Evolutionary conservation across 2,329 filamentous ascomycete species (phyloP).

Genomic region (Verticillium isaacii): DNA sequence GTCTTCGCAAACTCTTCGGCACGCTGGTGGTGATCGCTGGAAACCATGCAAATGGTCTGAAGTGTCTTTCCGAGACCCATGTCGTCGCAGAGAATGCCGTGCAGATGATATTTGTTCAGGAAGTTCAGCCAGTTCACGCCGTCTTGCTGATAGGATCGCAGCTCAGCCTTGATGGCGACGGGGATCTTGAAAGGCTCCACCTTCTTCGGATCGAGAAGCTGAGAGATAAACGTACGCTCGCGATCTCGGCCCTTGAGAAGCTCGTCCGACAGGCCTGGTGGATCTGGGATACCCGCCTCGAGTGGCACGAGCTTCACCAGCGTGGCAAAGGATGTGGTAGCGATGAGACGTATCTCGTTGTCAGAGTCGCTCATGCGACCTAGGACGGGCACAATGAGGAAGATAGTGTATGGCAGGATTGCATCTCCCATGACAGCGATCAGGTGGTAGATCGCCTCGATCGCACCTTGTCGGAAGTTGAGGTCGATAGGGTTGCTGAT

Average conservation of each 20-base stretch:
- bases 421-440: slow-evolving; percentile 97
- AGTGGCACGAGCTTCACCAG: slow-evolving; percentile 95
- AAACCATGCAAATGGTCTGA: slow-evolving; percentile 96
- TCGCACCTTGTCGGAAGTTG: slow-evolving; percentile 84
- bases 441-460: slow-evolving; percentile 92
- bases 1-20: slow-evolving; percentile 87
- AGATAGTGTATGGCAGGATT: slow-evolving; percentile 96
- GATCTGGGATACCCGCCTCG: slow-evolving; percentile 95
- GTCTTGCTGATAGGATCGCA: slow-evolving; percentile 96
- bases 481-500: slow-evolving; percentile 89
- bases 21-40: slow-evolving; percentile 91
- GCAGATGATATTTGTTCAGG: slow-evolving; percentile 94
- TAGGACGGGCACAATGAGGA: slow-evolving; percentile 94
- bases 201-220: slow-evolving; percentile 95
- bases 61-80: slow-evolving; percentile 98
- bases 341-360: slow-evolving; percentile 87
- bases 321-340: slow-evolving; percentile 95
- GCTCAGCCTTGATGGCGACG: slow-evolving; percentile 92
- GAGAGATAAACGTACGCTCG: slow-evolving; percentile 92
- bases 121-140: slow-evolving; percentile 99
- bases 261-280: slow-evolving; percentile 84
- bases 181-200: slow-evolving; percentile 91
- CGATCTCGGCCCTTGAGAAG: slow-evolving; percentile 85
- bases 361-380: slow-evolving; percentile 98
- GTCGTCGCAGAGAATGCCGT: slow-evolving; percentile 97